phyloP scores from a whole-genome alignment of 2,329 filamentous ascomycete species.

The Domatiomyces catenatus region DNA sequence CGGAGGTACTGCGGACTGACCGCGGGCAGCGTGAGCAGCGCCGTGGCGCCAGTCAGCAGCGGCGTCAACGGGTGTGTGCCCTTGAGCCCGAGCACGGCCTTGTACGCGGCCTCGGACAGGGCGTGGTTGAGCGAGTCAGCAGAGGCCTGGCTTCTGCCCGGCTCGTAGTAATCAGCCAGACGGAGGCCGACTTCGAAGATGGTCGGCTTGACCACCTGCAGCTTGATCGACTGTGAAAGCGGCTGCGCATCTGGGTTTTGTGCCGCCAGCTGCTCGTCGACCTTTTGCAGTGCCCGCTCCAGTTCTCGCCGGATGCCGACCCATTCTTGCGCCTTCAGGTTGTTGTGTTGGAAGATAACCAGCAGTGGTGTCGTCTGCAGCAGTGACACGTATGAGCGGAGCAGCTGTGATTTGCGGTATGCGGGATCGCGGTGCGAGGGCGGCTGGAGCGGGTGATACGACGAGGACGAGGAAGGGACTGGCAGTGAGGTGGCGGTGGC shows the following conservation, averaged over 20 bases:
- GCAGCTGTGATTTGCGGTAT: conserved; percentile 77
- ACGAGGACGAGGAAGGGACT: conserved; percentile 35
- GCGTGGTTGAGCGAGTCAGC: conserved; percentile 38
- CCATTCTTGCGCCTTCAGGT: conserved; percentile 61
- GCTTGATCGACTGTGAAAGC: conserved; percentile 45
- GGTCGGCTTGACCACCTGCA: conserved; percentile 75
- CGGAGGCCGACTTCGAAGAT: conserved; percentile 77
- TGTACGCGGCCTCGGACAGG: conserved; percentile 41
- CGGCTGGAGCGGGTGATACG: conserved; percentile 54
- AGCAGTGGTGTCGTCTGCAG: conserved; percentile 73
- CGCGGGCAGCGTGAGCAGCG: conserved; percentile 61
- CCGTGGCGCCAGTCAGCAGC: conserved; percentile 67
- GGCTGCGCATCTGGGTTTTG: conserved; percentile 26
- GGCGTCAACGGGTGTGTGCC: conserved; percentile 51
- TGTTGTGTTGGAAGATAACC: conserved; percentile 73
- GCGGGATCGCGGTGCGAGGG: conserved; percentile 76
- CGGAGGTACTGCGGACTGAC: conserved; percentile 76
- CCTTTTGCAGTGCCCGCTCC: conserved; percentile 42
- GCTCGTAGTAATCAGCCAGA: conserved; percentile 69
- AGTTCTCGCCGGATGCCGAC: conserved; percentile 57
- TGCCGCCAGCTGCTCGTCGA: conserved; percentile 52
- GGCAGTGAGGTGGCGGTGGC: conserved; percentile 36
- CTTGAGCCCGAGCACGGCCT: conserved; percentile 34
- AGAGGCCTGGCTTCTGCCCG: conserved; percentile 22
- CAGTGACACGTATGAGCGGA: conserved; percentile 73